Evolutionary conservation across 192 early-diverging fungal species (phyloP), one percentile per base, ranked within the genome.

Genomic region (Coemansia guatemalensis): DNA sequence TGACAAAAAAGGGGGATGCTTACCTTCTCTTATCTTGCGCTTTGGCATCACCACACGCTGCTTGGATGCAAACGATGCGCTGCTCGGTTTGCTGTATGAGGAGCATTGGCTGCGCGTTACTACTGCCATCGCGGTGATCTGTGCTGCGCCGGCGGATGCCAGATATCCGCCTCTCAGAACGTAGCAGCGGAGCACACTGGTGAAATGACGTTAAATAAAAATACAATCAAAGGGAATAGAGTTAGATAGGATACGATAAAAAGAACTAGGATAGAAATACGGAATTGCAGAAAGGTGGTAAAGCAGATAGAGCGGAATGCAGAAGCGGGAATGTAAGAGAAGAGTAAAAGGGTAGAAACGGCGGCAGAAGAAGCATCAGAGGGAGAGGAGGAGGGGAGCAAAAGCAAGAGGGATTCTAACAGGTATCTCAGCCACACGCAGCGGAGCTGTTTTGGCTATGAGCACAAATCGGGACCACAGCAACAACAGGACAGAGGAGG

Each of bases 11-110:
- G 20, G 21, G 41, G 47, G 8, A n/a, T 48, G 30, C 74, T 41
- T 77, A 78, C 75, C 75, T 50, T 72, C 69, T 55, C 53, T 68
- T 35, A 73, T 71, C 56, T 73, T 78, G 53, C 66, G 69, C 58
- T 78, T 78, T 4, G 67, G 51, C 54, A 69, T 62, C 5, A 60
- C 51, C 27, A 63, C 24, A 18, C 57, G 66, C 50, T 52, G 60
- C 18, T 44, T 26, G 52, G 52, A 20, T 23, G 55, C 30, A 26
- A 23, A 54, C n/a, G 58, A 48, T 23, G 52, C 74, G 14, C 58
- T 64, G 30, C n/a, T 27, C 11, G 54, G 64, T 26, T 50, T 60
- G 41, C 47, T 53, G 56, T 33, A 35, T n/a, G 53, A 51, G 21
- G 27, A 23, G 56, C 64, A 68, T 9, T 65, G 69, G 50, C 69